Percentiles rank a stretch among this genome's conserved stretches.
Evolutionary conservation across 2,329 filamentous ascomycete genomes (phyloP).

Genomic region (Aspergillus unguis): DNA sequence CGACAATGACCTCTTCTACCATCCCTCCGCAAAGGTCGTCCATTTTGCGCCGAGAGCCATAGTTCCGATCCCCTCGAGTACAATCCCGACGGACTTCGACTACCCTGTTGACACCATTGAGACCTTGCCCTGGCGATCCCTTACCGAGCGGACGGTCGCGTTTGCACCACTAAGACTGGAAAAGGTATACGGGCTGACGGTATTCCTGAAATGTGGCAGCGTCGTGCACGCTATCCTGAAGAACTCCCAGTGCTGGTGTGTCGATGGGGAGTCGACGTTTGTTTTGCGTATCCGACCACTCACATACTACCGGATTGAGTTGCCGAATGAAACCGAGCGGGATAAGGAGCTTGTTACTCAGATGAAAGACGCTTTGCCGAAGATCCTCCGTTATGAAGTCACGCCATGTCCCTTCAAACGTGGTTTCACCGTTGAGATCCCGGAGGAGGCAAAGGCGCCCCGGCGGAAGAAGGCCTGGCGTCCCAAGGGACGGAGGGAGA

Average conservation of each 20-base stretch:
- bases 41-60: conserved; percentile 53
- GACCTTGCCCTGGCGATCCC: conserved; percentile 68
- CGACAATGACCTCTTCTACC: conserved; percentile 61
- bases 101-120: conserved; percentile 55
- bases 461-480: conserved; percentile 67
- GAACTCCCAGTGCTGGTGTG: conserved; percentile 90
- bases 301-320: conserved; percentile 86
- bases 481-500: conserved; percentile 52
- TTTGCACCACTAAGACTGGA: conserved; percentile 81
- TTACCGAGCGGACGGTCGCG: conserved; percentile 77
- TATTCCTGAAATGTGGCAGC: conserved; percentile 80
- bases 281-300: conserved; percentile 81
- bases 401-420: conserved; percentile 82
- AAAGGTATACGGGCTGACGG: conserved; percentile 77
- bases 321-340: conserved; percentile 64
- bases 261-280: conserved; percentile 79
- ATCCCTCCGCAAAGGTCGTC: conserved; percentile 69
- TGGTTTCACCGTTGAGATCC: conserved; percentile 70
- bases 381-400: conserved; percentile 79
- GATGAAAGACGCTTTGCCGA: conserved; percentile 66
- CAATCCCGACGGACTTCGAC: conserved; percentile 42
- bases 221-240: conserved; percentile 83
- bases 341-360: conserved; percentile 63
- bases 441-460: conserved; percentile 64
- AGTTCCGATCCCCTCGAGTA: conserved; percentile 43